Percentiles rank a stretch among this genome's conserved stretches.
Evolutionary conservation across 176 grass and related monocot genomes (phyloP).

Genomic region (Guadua angustifolia): DNA sequence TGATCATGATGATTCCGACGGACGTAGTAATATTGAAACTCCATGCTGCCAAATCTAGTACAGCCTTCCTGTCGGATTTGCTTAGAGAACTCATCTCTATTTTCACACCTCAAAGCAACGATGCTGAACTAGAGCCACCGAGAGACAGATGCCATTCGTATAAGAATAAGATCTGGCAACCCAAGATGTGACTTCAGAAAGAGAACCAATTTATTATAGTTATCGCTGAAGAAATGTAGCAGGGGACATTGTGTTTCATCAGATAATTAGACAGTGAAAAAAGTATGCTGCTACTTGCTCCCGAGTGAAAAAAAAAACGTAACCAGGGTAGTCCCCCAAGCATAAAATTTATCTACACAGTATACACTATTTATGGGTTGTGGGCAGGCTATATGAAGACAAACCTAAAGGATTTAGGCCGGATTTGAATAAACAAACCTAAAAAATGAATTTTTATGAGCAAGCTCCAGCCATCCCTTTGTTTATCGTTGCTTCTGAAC

Average conservation of each 20-base stretch:
- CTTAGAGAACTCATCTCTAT: constrained; percentile 62
- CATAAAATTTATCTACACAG: not conserved
- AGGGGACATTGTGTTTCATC: not conserved
- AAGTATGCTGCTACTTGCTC: not conserved
- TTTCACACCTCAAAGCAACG: constrained; percentile 26
- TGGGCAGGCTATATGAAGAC: not conserved
- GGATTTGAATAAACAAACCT: not conserved
- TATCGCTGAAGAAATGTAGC: not conserved
- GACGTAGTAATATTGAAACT: constrained; percentile 83
- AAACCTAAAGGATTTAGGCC: not conserved
- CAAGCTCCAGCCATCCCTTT: not conserved
- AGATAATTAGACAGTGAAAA: not conserved
- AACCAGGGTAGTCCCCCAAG: not conserved
- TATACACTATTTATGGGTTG: not conserved
- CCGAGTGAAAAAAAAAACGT: not conserved
- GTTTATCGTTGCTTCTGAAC: not conserved
- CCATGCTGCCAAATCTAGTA: constrained; percentile 73
- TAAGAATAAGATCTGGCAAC: constrained; percentile 18
- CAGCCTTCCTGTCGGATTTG: constrained; percentile 72
- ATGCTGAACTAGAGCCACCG: constrained; percentile 1
- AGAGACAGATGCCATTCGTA: constrained; percentile 8
- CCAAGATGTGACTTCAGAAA: constrained; percentile 43
- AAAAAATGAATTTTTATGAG: not conserved
- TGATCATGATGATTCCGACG: constrained; percentile 92
- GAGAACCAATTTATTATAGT: not conserved